Evolutionary conservation across 2,329 filamentous ascomycete genomes (phyloP).

Genomic region (Fusarium secorum): DNA sequence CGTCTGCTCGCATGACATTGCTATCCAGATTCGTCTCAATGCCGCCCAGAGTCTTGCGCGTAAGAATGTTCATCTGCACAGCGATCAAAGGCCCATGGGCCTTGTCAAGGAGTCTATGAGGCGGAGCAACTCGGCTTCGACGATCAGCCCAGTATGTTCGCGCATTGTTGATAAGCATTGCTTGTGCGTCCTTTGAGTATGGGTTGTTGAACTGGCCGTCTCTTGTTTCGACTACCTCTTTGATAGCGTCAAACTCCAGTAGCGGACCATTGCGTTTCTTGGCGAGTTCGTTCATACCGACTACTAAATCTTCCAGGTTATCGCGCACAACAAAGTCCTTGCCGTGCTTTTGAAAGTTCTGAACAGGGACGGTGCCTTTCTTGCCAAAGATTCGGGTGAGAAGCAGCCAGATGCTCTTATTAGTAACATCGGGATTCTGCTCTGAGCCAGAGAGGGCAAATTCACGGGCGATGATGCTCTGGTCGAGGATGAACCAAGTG

Average conservation of each 20-base stretch:
- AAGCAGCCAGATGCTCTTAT: conserved; percentile 63
- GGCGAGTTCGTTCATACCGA: conserved; percentile 66
- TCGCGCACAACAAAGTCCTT: conserved; percentile 67
- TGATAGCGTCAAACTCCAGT: conserved; percentile 56
- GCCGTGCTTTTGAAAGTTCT: conserved; percentile 66
- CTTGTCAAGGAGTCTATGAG: conserved; percentile 62
- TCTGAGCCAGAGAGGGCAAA: conserved; percentile 70
- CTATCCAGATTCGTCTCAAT: conserved; percentile 66
- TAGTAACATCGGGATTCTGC: conserved; percentile 68
- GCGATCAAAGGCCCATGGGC: conserved; percentile 67
- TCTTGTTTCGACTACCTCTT: conserved; percentile 58
- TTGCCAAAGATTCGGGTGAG: conserved; percentile 60
- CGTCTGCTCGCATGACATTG: conserved; percentile 62
- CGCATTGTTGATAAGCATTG: conserved; percentile 67
- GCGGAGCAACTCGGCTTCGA: conserved; percentile 59
- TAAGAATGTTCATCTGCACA: conserved; percentile 67
- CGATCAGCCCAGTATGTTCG: conserved; percentile 64
- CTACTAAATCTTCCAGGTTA: conserved; percentile 62
- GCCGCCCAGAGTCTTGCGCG: conserved; percentile 67
- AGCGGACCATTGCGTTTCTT: conserved; percentile 54
- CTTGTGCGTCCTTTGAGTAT: conserved; percentile 67
- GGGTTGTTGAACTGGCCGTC: conserved; percentile 64
- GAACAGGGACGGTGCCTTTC: conserved; percentile 62
- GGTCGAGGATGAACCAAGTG: conserved; percentile 68
- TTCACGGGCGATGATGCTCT: conserved; percentile 66